Evolutionary conservation across 495 filamentous ascomycete genomes (phyloP).

Genomic region (Penicillium desertorum): DNA sequence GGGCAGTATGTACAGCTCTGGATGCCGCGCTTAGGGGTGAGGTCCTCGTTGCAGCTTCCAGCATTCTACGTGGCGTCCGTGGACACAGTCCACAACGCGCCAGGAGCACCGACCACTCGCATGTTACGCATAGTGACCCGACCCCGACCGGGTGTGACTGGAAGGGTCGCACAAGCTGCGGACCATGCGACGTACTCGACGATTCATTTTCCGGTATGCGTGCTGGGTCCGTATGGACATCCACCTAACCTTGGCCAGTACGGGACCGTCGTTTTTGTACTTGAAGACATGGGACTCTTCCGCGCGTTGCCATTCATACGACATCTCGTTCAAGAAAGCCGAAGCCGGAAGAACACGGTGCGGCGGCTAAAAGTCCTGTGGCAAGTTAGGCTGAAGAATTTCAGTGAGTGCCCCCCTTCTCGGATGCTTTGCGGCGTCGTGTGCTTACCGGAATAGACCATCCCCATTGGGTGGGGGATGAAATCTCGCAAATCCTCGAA

Average conservation of each 20-base stretch:
- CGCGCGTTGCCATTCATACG: constrained; percentile 6
- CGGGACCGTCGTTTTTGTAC: constrained; percentile 7
- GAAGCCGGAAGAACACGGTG: constrained; percentile 1
- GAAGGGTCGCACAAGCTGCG: neutral
- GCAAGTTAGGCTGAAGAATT: neutral
- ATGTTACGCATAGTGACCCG: neutral
- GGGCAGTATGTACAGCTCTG: constrained; percentile 16
- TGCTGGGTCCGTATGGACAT: constrained; percentile 9
- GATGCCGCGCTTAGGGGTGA: constrained; percentile 6
- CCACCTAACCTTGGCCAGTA: constrained; percentile 1
- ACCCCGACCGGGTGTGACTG: neutral
- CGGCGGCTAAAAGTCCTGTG: constrained; percentile 5
- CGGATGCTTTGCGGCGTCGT: too few species aligned
- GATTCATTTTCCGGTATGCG: constrained; percentile 1
- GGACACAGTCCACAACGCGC: neutral
- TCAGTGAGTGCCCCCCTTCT: too few species aligned
- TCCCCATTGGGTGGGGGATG: too few species aligned
- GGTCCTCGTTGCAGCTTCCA: constrained; percentile 9
- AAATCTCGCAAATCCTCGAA: too few species aligned
- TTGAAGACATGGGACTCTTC: constrained; percentile 11
- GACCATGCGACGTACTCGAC: neutral
- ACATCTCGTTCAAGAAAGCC: constrained; percentile 8
- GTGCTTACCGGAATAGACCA: too few species aligned
- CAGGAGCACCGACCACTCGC: neutral
- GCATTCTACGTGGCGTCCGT: constrained; percentile 11